Conservation (phyloP, 1,284 basidiomycete species). For the Moniliella sp. region DNA sequence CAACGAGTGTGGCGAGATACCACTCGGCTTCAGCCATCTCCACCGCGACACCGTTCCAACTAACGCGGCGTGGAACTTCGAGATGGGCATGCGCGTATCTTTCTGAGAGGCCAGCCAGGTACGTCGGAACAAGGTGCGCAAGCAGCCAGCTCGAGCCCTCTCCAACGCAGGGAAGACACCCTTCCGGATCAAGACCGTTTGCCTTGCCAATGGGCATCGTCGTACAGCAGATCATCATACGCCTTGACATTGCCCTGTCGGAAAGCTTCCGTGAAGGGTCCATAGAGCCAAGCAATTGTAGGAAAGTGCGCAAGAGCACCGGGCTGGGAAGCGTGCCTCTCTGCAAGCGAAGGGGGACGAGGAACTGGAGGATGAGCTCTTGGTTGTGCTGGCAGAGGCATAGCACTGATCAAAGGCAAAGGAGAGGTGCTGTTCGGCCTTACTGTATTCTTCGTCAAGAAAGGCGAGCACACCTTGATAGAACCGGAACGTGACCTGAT, state of each 20-base stretch:
- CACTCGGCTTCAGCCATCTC: constrained; percentile 68
- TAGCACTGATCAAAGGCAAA: neutral
- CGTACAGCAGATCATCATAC: constrained; percentile 56
- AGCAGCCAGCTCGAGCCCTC: constrained; percentile 61
- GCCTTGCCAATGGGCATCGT: too few species aligned
- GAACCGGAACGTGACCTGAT: constrained; percentile 59
- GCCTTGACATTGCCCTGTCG: constrained; percentile 51
- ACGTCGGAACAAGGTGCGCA: constrained; percentile 61
- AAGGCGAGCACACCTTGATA: constrained; percentile 84
- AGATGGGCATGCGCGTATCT: constrained; percentile 10
- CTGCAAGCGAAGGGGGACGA: constrained; percentile 67
- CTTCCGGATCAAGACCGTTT: constrained; percentile 52
- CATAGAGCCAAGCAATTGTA: constrained; percentile 49
- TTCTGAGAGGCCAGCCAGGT: constrained; percentile 43
- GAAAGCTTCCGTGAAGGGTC: constrained; percentile 59
- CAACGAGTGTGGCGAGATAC: constrained; percentile 68
- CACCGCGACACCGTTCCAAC: constrained; percentile 17
- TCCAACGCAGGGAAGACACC: constrained; percentile 70
- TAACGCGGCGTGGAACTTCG: constrained; percentile 7
- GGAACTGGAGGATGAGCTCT: constrained; percentile 60
- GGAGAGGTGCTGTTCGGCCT: neutral
- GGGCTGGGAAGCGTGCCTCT: constrained; percentile 59
- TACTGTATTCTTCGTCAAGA: constrained; percentile 60
- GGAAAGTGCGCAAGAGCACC: constrained; percentile 48
- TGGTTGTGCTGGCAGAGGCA: neutral